Evolutionary conservation across 345 rosid genomes (phyloP).

Genomic region (Hibiscus trionum): DNA sequence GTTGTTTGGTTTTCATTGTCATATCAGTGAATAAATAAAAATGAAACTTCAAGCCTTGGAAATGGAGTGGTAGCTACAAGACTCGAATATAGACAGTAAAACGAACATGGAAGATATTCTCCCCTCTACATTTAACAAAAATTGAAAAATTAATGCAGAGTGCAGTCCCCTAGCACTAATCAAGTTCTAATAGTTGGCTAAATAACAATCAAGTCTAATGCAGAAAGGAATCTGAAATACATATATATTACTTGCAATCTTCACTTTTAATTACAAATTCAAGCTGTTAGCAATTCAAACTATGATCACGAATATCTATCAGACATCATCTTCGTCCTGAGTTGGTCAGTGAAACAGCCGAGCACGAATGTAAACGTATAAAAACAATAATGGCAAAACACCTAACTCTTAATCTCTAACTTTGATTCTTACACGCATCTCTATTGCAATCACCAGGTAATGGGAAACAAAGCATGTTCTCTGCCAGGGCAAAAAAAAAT

Average conservation of each 20-base stretch:
- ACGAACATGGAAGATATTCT: no score
- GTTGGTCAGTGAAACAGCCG: constrained; percentile 37
- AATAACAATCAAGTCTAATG: neutral
- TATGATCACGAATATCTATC: constrained; percentile 31
- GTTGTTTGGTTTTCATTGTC: neutral
- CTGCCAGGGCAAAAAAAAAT: constrained; percentile 18
- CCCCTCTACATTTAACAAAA: no score
- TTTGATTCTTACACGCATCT: constrained; percentile 15
- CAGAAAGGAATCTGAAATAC: constrained; percentile 11
- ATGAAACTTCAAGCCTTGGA: no score
- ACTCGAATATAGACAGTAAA: no score
- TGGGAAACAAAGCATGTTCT: constrained; percentile 39
- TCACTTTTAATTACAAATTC: constrained; percentile 41
- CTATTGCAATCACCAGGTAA: constrained; percentile 22
- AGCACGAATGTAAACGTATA: constrained; percentile 26
- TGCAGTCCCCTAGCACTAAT: neutral
- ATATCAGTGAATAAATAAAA: neutral
- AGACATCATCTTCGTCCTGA: constrained; percentile 17
- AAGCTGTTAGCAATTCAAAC: constrained; percentile 51
- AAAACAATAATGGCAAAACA: constrained; percentile 26
- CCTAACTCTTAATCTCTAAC: constrained; percentile 35
- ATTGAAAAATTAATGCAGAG: no score
- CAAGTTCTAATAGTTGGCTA: neutral
- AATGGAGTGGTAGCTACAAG: no score
- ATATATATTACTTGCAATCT: constrained; percentile 23